These are phyloP conservation scores for Globisporangium solare DNA, from an alignment of 352 stramenopile genomes.

Conservation along the genomic window DNA sequence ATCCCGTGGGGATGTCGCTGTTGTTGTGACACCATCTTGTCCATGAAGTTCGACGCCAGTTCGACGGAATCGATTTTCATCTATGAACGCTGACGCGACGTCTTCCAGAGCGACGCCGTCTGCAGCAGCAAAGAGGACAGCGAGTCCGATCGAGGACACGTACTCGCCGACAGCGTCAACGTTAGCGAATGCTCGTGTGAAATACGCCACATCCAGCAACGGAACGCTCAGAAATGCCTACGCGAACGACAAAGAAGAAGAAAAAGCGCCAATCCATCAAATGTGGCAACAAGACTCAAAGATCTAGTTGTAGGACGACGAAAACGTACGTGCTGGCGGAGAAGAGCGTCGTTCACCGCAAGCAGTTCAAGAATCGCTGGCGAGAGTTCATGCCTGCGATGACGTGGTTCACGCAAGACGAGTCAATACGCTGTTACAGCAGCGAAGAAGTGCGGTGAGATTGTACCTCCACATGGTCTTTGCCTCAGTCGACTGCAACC, in stretches of 20 bases:
- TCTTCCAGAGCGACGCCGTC: conserved; percentile 14
- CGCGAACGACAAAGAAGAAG: not conserved
- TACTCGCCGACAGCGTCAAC: not conserved
- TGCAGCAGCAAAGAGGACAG: conserved; percentile 19
- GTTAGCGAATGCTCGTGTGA: conserved; percentile 3
- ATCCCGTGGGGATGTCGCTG: conserved; percentile 4
- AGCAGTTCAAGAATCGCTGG: conserved; percentile 16
- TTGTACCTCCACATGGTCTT: conserved; percentile 7
- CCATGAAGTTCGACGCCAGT: not conserved
- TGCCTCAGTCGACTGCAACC: not conserved
- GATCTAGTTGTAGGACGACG: not conserved
- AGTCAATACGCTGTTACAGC: no score
- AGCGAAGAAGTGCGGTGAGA: no score
- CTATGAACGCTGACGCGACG: conserved; percentile 24
- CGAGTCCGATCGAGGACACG: conserved; percentile 1
- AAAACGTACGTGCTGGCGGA: not conserved
- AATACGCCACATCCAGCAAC: conserved; percentile 7
- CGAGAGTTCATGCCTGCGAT: conserved; percentile 26
- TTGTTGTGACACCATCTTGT: not conserved
- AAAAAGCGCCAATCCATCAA: not conserved
- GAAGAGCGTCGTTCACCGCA: not conserved
- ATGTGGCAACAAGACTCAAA: not conserved
- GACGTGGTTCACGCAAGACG: no score
- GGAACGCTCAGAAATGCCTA: conserved; percentile 7
- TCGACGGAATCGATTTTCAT: conserved; percentile 22